Evolutionary conservation across 2,329 filamentous ascomycete species (phyloP).

Genomic region (Arthrobotrys iridis): DNA sequence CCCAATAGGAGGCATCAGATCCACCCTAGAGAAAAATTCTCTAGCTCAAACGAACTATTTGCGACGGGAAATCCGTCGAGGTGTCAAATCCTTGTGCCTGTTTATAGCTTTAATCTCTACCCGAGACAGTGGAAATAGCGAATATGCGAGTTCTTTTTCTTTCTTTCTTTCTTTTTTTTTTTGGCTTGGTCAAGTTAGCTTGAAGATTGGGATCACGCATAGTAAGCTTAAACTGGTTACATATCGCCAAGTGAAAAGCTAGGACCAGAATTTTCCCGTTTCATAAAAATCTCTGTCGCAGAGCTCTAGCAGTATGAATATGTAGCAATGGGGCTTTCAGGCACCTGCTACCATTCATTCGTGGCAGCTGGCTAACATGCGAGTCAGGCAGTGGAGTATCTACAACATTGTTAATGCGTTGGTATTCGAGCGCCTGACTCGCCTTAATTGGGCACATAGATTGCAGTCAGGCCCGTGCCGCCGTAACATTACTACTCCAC

Average conservation of each 20-base stretch:
- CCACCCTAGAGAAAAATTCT: slow-evolving; percentile 10
- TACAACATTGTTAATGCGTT: slow-evolving; percentile 20
- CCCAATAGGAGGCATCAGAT: background rate
- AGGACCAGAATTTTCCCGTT: slow-evolving; percentile 14
- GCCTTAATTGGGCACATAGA: slow-evolving; percentile 1
- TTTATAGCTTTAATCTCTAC: slow-evolving; percentile 41
- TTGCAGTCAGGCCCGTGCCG: slow-evolving; percentile 4
- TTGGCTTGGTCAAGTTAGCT: slow-evolving; percentile 12
- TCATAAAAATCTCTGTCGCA: slow-evolving; percentile 6
- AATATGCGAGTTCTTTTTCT: background rate
- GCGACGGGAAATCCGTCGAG: slow-evolving; percentile 7
- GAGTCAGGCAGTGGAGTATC: slow-evolving; percentile 13
- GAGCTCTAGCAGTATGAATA: slow-evolving; percentile 23
- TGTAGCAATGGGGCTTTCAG: slow-evolving; percentile 23
- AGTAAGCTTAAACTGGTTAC: slow-evolving; percentile 10
- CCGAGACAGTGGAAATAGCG: slow-evolving; percentile 41
- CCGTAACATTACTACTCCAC: slow-evolving; percentile 17
- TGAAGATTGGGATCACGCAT: background rate
- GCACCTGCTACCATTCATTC: slow-evolving; percentile 13
- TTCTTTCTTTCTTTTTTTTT: too few species aligned
- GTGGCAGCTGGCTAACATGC: slow-evolving; percentile 12
- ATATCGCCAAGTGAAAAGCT: slow-evolving; percentile 15
- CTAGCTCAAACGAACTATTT: slow-evolving; percentile 1
- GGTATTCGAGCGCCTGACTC: slow-evolving; percentile 7
- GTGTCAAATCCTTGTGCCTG: background rate